Conservation (phyloP, 768 basidiomycete species). For the Leccinum truebloodii region DNA sequence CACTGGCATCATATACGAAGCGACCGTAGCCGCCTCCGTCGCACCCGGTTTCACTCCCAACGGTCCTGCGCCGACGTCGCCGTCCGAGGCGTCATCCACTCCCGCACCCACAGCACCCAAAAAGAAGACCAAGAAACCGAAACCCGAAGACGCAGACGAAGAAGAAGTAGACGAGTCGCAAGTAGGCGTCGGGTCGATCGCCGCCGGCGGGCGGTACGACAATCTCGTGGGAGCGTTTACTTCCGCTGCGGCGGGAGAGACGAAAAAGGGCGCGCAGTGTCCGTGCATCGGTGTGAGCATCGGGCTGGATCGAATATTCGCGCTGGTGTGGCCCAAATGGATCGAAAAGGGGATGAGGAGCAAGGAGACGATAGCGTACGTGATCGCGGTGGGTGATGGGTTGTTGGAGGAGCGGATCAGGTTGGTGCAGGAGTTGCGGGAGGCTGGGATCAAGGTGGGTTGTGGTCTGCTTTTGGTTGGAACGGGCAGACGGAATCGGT, state of each 20-base stretch:
- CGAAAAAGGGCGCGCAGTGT: slow-evolving; percentile 63
- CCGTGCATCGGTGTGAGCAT: slow-evolving; percentile 94
- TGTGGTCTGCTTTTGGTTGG: not conserved
- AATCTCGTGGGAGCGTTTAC: slow-evolving; percentile 91
- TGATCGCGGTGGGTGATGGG: slow-evolving; percentile 90
- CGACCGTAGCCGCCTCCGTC: slow-evolving; percentile 89
- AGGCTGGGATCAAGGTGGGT: slow-evolving; percentile 83
- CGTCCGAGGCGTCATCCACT: slow-evolving; percentile 26
- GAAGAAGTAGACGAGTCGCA: slow-evolving; percentile 91
- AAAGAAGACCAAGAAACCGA: slow-evolving; percentile 44
- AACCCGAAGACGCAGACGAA: slow-evolving; percentile 48
- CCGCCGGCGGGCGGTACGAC: slow-evolving; percentile 98
- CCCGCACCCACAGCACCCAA: slow-evolving; percentile 31
- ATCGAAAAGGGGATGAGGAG: slow-evolving; percentile 74
- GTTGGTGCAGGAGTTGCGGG: slow-evolving; percentile 79
- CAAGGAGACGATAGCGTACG: slow-evolving; percentile 93
- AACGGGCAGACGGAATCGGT: not conserved
- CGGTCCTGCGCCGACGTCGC: slow-evolving; percentile 41
- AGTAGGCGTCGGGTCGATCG: slow-evolving; percentile 97
- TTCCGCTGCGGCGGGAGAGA: slow-evolving; percentile 74
- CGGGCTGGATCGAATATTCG: slow-evolving; percentile 92
- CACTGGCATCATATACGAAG: slow-evolving; percentile 98
- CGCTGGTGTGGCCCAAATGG: slow-evolving; percentile 87
- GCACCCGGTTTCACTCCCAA: slow-evolving; percentile 76
- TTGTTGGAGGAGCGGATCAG: slow-evolving; percentile 81